Evolutionary conservation across 129 eudicot genomes (phyloP).

Genomic region (Ambrosia trifida): DNA sequence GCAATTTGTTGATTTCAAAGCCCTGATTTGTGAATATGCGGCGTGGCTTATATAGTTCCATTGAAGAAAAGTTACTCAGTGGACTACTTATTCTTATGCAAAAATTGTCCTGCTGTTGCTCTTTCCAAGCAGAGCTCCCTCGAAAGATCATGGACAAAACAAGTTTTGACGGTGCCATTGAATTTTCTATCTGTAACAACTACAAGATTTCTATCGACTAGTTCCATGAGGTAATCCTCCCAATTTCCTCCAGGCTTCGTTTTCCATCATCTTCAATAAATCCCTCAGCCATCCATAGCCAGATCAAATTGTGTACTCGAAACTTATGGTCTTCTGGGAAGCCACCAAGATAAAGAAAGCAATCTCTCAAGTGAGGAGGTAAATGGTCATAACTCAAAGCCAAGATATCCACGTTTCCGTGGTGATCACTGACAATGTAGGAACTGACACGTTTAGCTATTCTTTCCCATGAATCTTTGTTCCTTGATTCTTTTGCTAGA

Average conservation of each 20-base stretch:
- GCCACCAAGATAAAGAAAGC: constrained; percentile 31
- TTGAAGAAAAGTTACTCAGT: too few species aligned
- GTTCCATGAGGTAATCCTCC: constrained; percentile 21
- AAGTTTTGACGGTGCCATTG: constrained; percentile 12
- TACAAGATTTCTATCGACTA: constrained; percentile 13
- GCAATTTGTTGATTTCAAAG: neutral
- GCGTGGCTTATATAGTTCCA: neutral
- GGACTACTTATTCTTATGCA: too few species aligned
- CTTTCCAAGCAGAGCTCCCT: constrained; percentile 32
- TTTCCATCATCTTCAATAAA: constrained; percentile 6
- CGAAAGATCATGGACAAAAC: constrained; percentile 26
- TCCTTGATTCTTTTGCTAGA: constrained; percentile 12
- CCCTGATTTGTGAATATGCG: constrained; percentile 1
- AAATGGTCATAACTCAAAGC: constrained; percentile 18
- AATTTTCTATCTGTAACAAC: constrained; percentile 1
- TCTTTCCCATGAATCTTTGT: constrained; percentile 12
- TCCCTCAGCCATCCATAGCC: constrained; percentile 47
- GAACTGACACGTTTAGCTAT: neutral
- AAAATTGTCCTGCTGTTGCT: constrained; percentile 9
- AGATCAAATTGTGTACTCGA: neutral
- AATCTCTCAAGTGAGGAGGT: constrained; percentile 26
- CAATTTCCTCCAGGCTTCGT: constrained; percentile 25
- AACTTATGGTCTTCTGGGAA: constrained; percentile 14
- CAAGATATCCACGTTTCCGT: neutral
- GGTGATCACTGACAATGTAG: neutral